Percentiles rank a stretch among this genome's conserved stretches.
Conservation (phyloP, 192 early-diverging fungal genomes). For the Backusella luteola region DNA sequence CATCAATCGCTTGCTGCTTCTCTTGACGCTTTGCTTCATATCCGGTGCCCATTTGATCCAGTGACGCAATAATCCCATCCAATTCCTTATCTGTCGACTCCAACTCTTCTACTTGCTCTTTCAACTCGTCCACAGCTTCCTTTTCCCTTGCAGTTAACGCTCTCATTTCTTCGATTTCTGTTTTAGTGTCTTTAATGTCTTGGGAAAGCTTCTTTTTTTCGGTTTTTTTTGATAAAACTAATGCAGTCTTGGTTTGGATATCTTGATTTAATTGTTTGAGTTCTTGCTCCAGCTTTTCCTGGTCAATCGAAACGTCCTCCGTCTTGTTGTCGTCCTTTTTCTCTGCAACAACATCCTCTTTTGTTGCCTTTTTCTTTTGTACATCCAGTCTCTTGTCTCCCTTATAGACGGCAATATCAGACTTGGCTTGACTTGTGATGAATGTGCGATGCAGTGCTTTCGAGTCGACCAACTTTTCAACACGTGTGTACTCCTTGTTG, state of each 20-base stretch:
- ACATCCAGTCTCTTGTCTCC: not conserved
- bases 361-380: not conserved
- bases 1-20: not conserved
- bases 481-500: not conserved
- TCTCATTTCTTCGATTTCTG: not conserved
- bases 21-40: not conserved
- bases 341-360: not conserved
- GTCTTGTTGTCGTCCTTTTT: not conserved
- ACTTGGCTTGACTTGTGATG: not conserved
- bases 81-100: not conserved
- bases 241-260: not conserved
- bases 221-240: not conserved
- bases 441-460: not conserved
- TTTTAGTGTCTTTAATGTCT: not conserved
- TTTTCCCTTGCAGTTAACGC: not conserved
- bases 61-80: not conserved
- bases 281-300: not conserved
- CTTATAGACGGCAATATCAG: not conserved
- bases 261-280: not conserved
- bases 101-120: not conserved
- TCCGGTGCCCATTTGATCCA: not conserved
- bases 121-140: not conserved
- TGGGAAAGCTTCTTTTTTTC: not conserved
- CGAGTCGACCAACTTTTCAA: not conserved
- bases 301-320: not conserved